phyloP scores from a whole-genome alignment of 2,329 filamentous ascomycete genomes.

The Aotearoamyces nothofagi region DNA sequence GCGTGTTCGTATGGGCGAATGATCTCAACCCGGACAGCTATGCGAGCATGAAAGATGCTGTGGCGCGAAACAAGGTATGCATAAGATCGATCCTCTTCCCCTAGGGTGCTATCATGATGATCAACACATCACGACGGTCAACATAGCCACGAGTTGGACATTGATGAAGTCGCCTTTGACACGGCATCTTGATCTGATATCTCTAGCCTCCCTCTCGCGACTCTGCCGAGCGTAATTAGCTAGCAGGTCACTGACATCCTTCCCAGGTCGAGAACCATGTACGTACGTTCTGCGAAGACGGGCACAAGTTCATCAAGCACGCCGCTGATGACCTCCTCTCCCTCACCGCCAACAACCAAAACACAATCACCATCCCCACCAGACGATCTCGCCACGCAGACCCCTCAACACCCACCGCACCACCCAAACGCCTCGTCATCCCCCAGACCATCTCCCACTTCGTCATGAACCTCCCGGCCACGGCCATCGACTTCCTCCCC shows the following conservation, averaged over 20 bases:
- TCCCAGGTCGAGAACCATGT: constrained; percentile 51
- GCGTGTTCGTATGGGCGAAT: constrained; percentile 90
- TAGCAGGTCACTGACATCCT: constrained; percentile 7
- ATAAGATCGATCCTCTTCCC: not conserved
- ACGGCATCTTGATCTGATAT: too few relatives aligned
- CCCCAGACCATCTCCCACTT: constrained; percentile 80
- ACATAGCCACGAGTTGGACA: constrained; percentile 8
- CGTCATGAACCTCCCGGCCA: constrained; percentile 93
- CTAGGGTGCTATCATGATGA: constrained; percentile 6
- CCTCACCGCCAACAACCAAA: constrained; percentile 31
- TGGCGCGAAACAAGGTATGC: constrained; percentile 64
- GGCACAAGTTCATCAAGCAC: constrained; percentile 60
- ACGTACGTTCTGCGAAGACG: constrained; percentile 67
- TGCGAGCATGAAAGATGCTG: constrained; percentile 52
- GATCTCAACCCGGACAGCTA: constrained; percentile 90
- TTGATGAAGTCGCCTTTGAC: constrained; percentile 9
- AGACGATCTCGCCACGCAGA: constrained; percentile 19
- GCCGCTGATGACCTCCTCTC: constrained; percentile 46
- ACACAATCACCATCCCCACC: constrained; percentile 33
- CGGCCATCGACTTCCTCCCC: constrained; percentile 68
- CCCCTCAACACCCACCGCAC: constrained; percentile 17
- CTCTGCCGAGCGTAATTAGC: too few relatives aligned
- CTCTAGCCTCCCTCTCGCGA: too few relatives aligned
- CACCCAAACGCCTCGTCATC: constrained; percentile 31
- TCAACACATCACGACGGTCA: constrained; percentile 11